Percentiles rank a stretch among this genome's conserved stretches.
Evolutionary conservation across 2,329 filamentous ascomycete genomes (phyloP).

Genomic region (Penicillium sp.): DNA sequence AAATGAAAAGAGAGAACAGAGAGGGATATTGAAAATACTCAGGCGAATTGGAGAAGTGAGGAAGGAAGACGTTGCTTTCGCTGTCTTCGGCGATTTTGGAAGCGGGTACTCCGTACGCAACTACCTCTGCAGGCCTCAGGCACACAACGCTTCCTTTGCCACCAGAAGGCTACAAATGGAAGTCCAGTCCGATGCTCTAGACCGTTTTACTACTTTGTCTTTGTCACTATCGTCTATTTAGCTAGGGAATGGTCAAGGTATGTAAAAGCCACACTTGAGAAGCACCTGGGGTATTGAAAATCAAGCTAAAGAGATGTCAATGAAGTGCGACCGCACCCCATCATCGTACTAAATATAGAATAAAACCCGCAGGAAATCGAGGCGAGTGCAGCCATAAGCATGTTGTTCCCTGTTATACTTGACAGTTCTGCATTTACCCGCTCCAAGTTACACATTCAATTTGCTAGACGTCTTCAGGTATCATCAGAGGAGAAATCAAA

Average conservation of each 20-base stretch:
- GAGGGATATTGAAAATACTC: background rate
- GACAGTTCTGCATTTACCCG: background rate
- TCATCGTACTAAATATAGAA: background rate
- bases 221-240: too few relatives aligned
- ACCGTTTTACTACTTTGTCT: too few relatives aligned
- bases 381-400: background rate
- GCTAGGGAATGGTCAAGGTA: too few relatives aligned
- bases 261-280: too few relatives aligned
- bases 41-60: slow-evolving; percentile 7
- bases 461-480: slow-evolving; percentile 20
- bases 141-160: background rate
- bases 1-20: background rate
- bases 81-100: slow-evolving; percentile 21
- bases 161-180: background rate
- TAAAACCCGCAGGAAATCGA: background rate
- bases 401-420: background rate
- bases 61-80: slow-evolving; percentile 13
- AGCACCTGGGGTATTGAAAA: too few relatives aligned
- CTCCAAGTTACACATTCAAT: slow-evolving; percentile 13
- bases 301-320: background rate
- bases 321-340: background rate
- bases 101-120: slow-evolving; percentile 14
- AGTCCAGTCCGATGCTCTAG: too few relatives aligned
- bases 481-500: slow-evolving; percentile 12
- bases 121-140: slow-evolving; percentile 5